Percentiles rank a stretch among this genome's conserved stretches.
phyloP scores from a whole-genome alignment of 352 stramenopile species.

The Globisporangium ultimum region DNA sequence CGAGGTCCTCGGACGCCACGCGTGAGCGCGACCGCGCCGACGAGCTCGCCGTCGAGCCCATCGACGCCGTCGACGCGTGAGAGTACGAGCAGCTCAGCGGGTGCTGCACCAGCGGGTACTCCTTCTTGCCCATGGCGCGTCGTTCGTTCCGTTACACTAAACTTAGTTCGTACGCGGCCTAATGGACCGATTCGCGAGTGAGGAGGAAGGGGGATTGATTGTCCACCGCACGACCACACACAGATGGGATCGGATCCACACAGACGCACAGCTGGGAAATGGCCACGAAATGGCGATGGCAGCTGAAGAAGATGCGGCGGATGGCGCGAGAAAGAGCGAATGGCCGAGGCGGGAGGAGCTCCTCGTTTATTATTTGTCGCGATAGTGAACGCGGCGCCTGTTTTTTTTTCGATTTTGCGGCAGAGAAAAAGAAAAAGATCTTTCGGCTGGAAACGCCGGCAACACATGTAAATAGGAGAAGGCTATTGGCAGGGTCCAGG shows the following conservation, averaged over 20 bases:
- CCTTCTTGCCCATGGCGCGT: conserved; percentile 27
- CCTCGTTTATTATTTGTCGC: no score
- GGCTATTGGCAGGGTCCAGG: not conserved
- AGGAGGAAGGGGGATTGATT: no score
- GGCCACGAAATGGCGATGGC: not conserved
- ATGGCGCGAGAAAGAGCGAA: not conserved
- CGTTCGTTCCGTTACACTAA: not conserved
- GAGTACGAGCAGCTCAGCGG: conserved; percentile 31
- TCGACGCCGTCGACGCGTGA: conserved; percentile 49
- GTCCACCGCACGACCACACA: no score
- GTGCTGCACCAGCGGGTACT: conserved; percentile 58
- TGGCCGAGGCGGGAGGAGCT: not conserved
- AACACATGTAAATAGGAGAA: not conserved
- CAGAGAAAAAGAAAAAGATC: conserved; percentile 8
- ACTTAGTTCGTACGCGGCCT: no score
- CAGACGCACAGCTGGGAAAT: not conserved
- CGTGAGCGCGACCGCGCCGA: conserved; percentile 22
- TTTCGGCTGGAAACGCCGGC: not conserved
- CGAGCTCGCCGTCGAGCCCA: conserved; percentile 25
- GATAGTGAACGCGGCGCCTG: no score
- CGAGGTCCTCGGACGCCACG: conserved; percentile 73
- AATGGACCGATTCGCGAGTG: no score
- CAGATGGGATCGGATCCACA: no score
- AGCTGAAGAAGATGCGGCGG: conserved; percentile 2
- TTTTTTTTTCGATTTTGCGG: conserved; percentile 1